A percentile compares a stretch with the other conserved stretches of the same genome.
These are phyloP conservation scores for Leavenworthia alabamica DNA, from an alignment of 345 rosid species.

Conservation along the genomic window DNA sequence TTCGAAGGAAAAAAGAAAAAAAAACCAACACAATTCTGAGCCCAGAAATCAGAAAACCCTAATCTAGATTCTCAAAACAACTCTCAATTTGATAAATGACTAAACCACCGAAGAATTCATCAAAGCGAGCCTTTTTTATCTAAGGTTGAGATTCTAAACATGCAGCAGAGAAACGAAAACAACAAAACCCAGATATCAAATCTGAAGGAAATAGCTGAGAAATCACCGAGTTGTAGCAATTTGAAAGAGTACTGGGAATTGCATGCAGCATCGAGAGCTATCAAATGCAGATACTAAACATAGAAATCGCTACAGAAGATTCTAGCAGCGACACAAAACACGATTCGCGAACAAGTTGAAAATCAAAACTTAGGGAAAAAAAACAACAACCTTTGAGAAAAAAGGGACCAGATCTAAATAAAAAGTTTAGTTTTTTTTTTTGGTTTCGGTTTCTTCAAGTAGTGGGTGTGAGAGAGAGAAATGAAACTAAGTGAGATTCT, in stretches of 20 bases:
- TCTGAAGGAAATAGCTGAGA: conserved; percentile 16
- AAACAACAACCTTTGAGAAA: background rate
- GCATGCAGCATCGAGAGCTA: conserved; percentile 28
- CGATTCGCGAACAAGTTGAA: background rate
- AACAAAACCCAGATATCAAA: conserved; percentile 11
- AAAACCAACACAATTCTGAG: background rate
- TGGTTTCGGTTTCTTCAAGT: no score
- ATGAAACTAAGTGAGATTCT: conserved; percentile 17
- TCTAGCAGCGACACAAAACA: background rate
- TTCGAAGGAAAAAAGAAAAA: conserved; percentile 14
- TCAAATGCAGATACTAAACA: conserved; percentile 21
- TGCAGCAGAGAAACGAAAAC: conserved; percentile 14
- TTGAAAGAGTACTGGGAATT: conserved; percentile 16
- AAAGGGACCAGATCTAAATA: conserved; percentile 24
- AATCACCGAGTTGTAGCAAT: conserved; percentile 11
- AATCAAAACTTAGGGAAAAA: background rate
- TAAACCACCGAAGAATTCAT: conserved; percentile 11
- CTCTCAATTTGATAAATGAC: background rate
- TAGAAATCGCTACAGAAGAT: background rate
- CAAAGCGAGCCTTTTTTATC: conserved; percentile 14
- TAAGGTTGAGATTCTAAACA: conserved; percentile 7
- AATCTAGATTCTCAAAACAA: conserved; percentile 16
- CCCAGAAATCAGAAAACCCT: conserved; percentile 24
- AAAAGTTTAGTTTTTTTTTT: no score
- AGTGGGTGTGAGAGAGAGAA: conserved; percentile 16